Conservation (phyloP, 176 grass and related monocot species). For the Echinochloa phyllopogon region DNA sequence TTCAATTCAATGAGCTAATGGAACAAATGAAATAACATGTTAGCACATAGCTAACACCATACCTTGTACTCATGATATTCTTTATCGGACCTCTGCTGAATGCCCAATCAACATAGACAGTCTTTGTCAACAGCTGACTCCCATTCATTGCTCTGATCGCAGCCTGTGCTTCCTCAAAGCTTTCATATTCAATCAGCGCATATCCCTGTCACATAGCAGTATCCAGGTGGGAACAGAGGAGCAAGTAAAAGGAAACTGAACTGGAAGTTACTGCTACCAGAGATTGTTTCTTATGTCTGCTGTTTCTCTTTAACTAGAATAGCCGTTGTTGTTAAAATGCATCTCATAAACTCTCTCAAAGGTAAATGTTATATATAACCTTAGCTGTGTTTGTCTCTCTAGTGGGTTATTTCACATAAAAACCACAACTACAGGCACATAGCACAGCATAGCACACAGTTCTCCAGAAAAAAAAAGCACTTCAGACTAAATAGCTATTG, state of each 20-base stretch:
- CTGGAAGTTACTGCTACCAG: neutral
- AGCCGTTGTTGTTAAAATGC: neutral
- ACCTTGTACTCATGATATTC: slow-evolving; percentile 39
- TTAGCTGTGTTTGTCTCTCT: neutral
- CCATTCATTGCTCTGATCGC: slow-evolving; percentile 58
- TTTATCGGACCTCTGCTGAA: slow-evolving; percentile 63
- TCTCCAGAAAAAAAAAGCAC: neutral
- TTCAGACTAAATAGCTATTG: neutral
- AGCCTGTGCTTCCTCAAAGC: slow-evolving; percentile 59
- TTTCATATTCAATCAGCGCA: slow-evolving; percentile 67
- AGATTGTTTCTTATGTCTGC: neutral
- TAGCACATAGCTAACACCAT: neutral
- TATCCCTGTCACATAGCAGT: slow-evolving; percentile 62
- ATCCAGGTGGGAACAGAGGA: neutral
- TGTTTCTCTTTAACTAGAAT: neutral
- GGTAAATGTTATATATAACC: neutral
- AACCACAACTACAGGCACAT: slow-evolving; percentile 14
- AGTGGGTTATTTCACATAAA: slow-evolving; percentile 4
- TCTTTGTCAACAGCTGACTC: slow-evolving; percentile 59
- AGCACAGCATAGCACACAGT: neutral
- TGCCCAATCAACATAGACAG: slow-evolving; percentile 66
- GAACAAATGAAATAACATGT: slow-evolving; percentile 5
- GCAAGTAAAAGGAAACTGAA: slow-evolving; percentile 13
- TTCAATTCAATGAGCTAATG: slow-evolving; percentile 1
- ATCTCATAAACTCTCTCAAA: neutral